Conservation (phyloP, 2,329 filamentous ascomycete species). For the Penicillium sp. region DNA sequence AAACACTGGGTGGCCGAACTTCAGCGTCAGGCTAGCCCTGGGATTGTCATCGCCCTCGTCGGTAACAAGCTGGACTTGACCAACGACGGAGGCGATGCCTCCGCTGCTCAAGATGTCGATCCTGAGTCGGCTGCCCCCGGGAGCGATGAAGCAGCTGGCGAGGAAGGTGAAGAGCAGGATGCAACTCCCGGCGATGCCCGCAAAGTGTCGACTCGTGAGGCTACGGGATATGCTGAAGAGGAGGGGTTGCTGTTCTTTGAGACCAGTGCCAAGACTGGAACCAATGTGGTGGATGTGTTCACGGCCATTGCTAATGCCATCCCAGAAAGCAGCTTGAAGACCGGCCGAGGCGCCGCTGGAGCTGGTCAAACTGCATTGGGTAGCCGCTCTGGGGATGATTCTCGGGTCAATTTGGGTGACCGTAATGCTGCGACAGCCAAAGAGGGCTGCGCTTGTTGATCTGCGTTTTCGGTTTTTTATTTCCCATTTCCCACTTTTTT, state of each 20-base stretch:
- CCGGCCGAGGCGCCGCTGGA: constrained; percentile 67
- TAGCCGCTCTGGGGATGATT: constrained; percentile 48
- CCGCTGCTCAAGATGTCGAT: constrained; percentile 31
- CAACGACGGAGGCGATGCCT: constrained; percentile 53
- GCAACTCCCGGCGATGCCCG: constrained; percentile 71
- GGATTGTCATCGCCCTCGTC: constrained; percentile 94
- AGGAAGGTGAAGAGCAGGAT: constrained; percentile 56
- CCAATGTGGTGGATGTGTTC: constrained; percentile 94
- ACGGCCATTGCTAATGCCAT: constrained; percentile 98
- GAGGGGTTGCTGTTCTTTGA: constrained; percentile 95
- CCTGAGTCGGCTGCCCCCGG: constrained; percentile 33
- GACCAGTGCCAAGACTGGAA: constrained; percentile 94
- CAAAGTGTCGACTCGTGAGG: constrained; percentile 88
- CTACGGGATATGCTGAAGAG: constrained; percentile 90
- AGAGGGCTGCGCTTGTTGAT: constrained; percentile 85
- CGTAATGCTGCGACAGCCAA: constrained; percentile 74
- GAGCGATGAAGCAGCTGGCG: constrained; percentile 48
- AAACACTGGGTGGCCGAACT: constrained; percentile 99
- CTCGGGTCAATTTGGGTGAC: constrained; percentile 78
- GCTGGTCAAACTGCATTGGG: constrained; percentile 61
- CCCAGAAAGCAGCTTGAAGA: constrained; percentile 94
- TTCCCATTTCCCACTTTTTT: neutral
- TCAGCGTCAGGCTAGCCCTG: constrained; percentile 90
- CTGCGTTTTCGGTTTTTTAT: neutral
- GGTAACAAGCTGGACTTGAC: constrained; percentile 96